Evolutionary conservation across 805 yeast genomes (phyloP).

Genomic region (Wickerhamomyces hampshirensis): DNA sequence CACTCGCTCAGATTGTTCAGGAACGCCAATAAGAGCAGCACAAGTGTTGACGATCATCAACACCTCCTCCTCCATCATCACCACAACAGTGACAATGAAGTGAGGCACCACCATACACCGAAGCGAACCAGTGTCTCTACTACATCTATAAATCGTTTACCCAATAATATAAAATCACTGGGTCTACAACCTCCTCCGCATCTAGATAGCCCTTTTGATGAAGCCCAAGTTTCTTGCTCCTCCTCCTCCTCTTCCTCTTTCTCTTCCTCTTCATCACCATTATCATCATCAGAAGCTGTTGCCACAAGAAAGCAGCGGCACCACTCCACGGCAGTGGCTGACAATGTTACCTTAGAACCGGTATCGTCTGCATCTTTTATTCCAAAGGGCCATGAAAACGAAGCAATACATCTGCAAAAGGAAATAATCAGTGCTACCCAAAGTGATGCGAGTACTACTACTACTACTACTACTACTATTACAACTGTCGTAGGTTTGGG

Average conservation of each 20-base stretch:
- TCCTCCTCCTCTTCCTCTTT: too few relatives aligned
- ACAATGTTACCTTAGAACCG: conserved; percentile 39
- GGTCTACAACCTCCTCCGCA: conserved; percentile 6
- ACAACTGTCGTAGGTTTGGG: conserved; percentile 10
- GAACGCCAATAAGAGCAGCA: conserved; percentile 24
- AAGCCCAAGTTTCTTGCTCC: too few relatives aligned
- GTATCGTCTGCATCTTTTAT: conserved; percentile 67
- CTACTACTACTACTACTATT: conserved; percentile 5
- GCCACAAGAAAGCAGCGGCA: conserved; percentile 8
- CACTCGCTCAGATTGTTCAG: conserved; percentile 50
- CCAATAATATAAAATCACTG: conserved; percentile 7
- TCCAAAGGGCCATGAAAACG: conserved; percentile 51
- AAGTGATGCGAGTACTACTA: conserved; percentile 1
- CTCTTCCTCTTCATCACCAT: too few relatives aligned
- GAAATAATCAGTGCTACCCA: conserved; percentile 7
- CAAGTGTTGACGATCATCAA: conserved; percentile 6
- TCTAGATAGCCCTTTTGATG: conserved; percentile 11
- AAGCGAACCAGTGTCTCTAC: too few relatives aligned
- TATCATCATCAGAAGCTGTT: neutral
- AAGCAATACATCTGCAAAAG: conserved; percentile 11
- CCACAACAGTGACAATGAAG: neutral
- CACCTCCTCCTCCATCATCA: conserved; percentile 1
- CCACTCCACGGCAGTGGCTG: conserved; percentile 1
- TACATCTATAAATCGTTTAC: too few relatives aligned
- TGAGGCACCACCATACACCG: neutral